Base-by-base conservation (phyloP, 2,329 filamentous ascomycete species). In the Chaetomiaceae sp. region DNA sequence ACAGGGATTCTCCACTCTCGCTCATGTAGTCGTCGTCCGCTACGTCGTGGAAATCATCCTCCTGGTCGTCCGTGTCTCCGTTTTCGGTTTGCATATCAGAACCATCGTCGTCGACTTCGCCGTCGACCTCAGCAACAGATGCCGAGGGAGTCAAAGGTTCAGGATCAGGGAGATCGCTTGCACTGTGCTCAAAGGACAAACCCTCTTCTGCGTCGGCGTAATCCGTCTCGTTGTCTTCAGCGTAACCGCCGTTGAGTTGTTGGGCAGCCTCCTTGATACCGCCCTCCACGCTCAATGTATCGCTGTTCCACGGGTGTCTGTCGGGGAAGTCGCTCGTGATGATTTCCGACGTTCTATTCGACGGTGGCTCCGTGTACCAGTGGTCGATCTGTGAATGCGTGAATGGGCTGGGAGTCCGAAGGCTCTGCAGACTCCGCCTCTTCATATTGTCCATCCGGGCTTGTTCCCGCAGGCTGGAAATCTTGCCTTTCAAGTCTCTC, bases 401-500 rank as follows among this genome's bases (percentile, higher is more conserved):
- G 64, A 95, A 88, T 0, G 89, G 90, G 64, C 86, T 94, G 0
- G 85, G 84, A 1, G 84, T 86, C 33, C 88, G 81, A 55, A 92
- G 70, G 63, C 81, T 90, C 61, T 89, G 85, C 48, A 91, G 69
- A 66, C 89, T 95, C 51, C 85, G 81, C 46, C 90, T 80, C 63
- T 88, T 85, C 62, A 95, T 69, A 61, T 81, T 90, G 61, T 95
- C 90, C 53, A 87, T 87, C 18, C 87, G 81, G 0, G 89, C 87
- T 62, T 89, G 85, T 57, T 90, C 84, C 61, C 88, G 86, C 37
- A 96, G 70, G 14, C 77, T 86, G 1, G 89, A 91, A 32, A 96
- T 90, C 63, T 90, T 89, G 55, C 87, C 89, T 65, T 90, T 91
- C 42, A 96, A 75, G 48, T 87, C 89, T 51, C 87, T 84, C 80